phyloP scores from a whole-genome alignment of 1,284 basidiomycete genomes.

The Kalmanozyma brasiliensis region DNA sequence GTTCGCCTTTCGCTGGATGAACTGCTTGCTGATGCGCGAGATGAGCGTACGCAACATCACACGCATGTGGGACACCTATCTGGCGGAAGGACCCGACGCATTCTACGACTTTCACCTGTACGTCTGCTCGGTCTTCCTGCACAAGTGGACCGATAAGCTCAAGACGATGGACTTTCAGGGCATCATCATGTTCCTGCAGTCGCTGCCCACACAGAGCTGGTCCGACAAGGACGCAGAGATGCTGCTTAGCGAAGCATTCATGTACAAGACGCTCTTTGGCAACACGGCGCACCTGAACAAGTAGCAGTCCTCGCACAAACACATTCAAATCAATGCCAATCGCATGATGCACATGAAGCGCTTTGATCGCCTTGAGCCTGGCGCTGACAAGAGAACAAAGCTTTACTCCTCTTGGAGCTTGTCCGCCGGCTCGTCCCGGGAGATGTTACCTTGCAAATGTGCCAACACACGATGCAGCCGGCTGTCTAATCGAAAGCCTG shows the following conservation, averaged over 20 bases:
- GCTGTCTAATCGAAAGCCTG: conserved; percentile 24
- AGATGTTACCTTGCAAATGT: conserved; percentile 24
- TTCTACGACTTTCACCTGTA: conserved; percentile 67
- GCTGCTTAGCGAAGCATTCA: conserved; percentile 93
- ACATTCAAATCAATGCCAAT: background rate
- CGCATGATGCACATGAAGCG: too few relatives aligned
- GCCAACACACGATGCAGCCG: conserved; percentile 32
- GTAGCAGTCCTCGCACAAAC: conserved; percentile 5
- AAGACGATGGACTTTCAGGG: conserved; percentile 72
- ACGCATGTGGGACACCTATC: conserved; percentile 67
- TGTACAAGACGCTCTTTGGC: conserved; percentile 70
- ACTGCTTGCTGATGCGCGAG: conserved; percentile 68
- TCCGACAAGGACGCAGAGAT: conserved; percentile 94
- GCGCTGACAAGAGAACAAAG: too few relatives aligned
- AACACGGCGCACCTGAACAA: conserved; percentile 64
- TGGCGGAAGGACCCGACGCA: conserved; percentile 66
- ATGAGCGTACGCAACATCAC: conserved; percentile 67
- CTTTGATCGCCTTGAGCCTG: too few relatives aligned
- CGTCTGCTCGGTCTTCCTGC: conserved; percentile 65
- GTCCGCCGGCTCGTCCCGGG: too few relatives aligned
- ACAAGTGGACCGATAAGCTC: conserved; percentile 63
- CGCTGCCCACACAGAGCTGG: conserved; percentile 93
- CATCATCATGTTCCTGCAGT: conserved; percentile 99
- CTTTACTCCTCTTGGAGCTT: too few relatives aligned
- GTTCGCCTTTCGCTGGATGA: conserved; percentile 68